Base-by-base conservation (phyloP, 2,329 filamentous ascomycete species). In the Pyrenophora seminiperda region DNA sequence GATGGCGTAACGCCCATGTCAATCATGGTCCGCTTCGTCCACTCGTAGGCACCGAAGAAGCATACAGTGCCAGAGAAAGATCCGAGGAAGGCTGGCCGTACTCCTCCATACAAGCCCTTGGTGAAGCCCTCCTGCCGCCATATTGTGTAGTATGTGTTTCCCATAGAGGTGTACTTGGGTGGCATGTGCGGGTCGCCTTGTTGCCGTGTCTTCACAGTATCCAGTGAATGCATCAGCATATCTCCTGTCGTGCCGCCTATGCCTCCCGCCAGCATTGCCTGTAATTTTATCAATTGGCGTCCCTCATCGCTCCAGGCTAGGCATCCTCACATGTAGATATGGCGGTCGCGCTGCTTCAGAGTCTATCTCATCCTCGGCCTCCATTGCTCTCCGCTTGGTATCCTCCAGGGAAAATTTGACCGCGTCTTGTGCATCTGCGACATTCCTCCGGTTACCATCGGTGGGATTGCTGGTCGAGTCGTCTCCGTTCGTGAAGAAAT, bases 151-250 rank as follows among this genome's bases (percentile, higher is more conserved):
- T 97, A 99, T 3, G 93, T 94, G 50, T 88, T 89, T 31, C 89
- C 89, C 73, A 97, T 86, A 13, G 91, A 93, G 9, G 89, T 88
- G 76, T 99, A 99, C 76, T 90, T 96, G 1, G 94, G 89, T 17
- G 94, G 94, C 53, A 96, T 83, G 71, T 94, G 88, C 36, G 93
- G 92, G 68, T 97, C 94, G 67, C 93, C 94, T 76, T 99, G 94
- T 73, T 99, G 95, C 63, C 94, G 85, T 38, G 94, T 99, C 77
- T 99, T 99, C 66, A 99, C 94, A 1, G 94, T 99, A 74, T 99
- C 94, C 68, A 99, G 83, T 37, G 93, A 97, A 77, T 99, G 94
- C 94, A 99, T 99, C 61, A 99, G 79, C 83, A 99, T 89, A 74
- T 99, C 94, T 51, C 95, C 94, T 47, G 89, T 95, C 13, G 90